Percentiles rank a stretch among this genome's conserved stretches.
These are phyloP conservation scores for Cavenderia fasciculata DNA, from an alignment of 78 protist species.

Conservation along the genomic window DNA sequence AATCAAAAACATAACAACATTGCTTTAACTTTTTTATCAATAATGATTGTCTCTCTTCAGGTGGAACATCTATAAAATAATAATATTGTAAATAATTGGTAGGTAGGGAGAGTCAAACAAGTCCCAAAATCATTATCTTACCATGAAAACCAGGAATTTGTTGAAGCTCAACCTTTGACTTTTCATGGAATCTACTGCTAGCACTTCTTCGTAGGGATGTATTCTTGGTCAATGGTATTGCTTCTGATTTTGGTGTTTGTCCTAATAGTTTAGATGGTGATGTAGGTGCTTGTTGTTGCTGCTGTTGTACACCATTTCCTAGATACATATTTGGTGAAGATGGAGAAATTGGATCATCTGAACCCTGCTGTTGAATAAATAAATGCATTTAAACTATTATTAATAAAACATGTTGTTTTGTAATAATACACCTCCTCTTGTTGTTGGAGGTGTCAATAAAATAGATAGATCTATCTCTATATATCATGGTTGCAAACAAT, in stretches of 20 bases:
- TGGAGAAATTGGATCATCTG: too few relatives aligned
- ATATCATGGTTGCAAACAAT: too few relatives aligned
- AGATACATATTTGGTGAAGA: too few relatives aligned
- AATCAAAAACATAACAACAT: constrained; percentile 90
- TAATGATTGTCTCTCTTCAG: constrained; percentile 83
- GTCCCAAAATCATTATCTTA: background rate
- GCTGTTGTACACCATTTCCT: too few relatives aligned
- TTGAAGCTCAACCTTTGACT: constrained; percentile 43
- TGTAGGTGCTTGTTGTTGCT: too few relatives aligned
- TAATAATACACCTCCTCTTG: too few relatives aligned
- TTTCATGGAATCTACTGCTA: constrained; percentile 65
- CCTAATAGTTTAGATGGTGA: background rate
- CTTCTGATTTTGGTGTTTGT: constrained; percentile 9
- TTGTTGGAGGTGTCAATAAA: too few relatives aligned
- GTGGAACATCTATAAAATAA: constrained; percentile 55
- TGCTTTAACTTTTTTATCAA: constrained; percentile 86
- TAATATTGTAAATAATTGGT: background rate
- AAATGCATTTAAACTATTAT: too few relatives aligned
- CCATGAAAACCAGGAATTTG: constrained; percentile 48
- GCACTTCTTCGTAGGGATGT: constrained; percentile 32
- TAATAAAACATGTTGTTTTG: too few relatives aligned
- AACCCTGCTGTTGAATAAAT: too few relatives aligned
- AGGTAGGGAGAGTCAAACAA: background rate
- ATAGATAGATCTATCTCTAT: too few relatives aligned
- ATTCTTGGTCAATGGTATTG: background rate